These are phyloP conservation scores for Peronospora belbahrii DNA, from an alignment of 352 stramenopile genomes.

Conservation along the genomic window DNA sequence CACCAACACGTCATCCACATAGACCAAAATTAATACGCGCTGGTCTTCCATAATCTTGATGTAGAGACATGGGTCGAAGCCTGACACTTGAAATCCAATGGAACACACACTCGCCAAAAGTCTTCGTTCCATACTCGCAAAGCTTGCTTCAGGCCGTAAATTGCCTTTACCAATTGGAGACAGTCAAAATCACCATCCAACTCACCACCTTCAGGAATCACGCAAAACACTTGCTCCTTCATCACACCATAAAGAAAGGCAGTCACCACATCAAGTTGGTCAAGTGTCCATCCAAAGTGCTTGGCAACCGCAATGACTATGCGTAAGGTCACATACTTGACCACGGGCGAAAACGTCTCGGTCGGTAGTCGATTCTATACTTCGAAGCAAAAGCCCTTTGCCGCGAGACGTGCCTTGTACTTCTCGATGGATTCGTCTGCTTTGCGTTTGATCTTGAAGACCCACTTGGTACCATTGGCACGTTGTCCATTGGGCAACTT, in stretches of 20 bases:
- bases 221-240: conserved; percentile 3
- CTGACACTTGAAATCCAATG: not conserved
- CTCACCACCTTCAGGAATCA: not conserved
- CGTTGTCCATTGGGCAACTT: too few species aligned
- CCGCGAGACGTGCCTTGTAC: not conserved
- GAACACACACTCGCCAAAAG: not conserved
- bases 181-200: not conserved
- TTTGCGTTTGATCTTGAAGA: too few species aligned
- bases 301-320: not conserved
- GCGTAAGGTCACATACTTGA: conserved; percentile 1
- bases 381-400: conserved; percentile 16
- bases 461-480: too few species aligned
- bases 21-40: conserved; percentile 4
- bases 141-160: conserved; percentile 3
- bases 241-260: conserved; percentile 3
- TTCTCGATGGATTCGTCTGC: too few species aligned
- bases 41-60: conserved; percentile 8
- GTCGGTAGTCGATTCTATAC: conserved; percentile 28
- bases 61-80: conserved; percentile 2
- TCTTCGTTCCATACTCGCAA: conserved; percentile 4
- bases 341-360: not conserved
- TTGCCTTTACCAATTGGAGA: not conserved
- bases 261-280: conserved; percentile 6
- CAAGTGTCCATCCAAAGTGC: not conserved
- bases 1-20: conserved; percentile 12